Evolutionary conservation across 176 grass and related monocot species (phyloP), one percentile per base, ranked within the genome.

Genomic region (Microstegium vimineum): DNA sequence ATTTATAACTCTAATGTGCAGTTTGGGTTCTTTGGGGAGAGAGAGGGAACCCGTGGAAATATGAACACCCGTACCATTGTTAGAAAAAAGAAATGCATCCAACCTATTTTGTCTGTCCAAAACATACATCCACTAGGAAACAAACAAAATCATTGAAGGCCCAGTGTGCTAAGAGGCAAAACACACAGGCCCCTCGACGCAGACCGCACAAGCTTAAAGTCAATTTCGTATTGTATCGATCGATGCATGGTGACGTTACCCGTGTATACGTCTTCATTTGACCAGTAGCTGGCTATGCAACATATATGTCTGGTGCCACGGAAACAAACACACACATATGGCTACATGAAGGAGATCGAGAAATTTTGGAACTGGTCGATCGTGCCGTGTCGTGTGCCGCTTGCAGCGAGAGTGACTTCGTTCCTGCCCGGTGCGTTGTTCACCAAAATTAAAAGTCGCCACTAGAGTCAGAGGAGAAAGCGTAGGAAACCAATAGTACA

Each of bases 261-360:
- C 20, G 51, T 12, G 23, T 10, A 26, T 33, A 67, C 27, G 59
- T 49, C 43, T 37, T 75, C 71, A n/a, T 22, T 33, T 51, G 62
- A 75, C 68, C 16, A 4, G 51, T 56, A 56, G 49, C 2, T 8
- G 49, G 49, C 49, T 22, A 56, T 52, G n/a, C n/a, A n/a, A 22
- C 1, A 20, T 0, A 8, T 22, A 65, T 87, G 86, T 83, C 86
- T 18, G 25, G 42, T 72, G 71, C 56, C 7, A 54, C 6, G 80
- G 86, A 72, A 42, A 87, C 86, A 83, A 42, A 83, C 18, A 64
- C 64, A n/a, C n/a, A n/a, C n/a, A n/a, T n/a, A n/a, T n/a, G n/a
- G n/a, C n/a, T n/a, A n/a, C n/a, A n/a, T n/a, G n/a, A n/a, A n/a
- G n/a, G n/a, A n/a, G n/a, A n/a, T n/a, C n/a, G n/a, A n/a, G n/a